phyloP scores from a whole-genome alignment of 2,329 filamentous ascomycete genomes.

The Lecanicillium sp. region DNA sequence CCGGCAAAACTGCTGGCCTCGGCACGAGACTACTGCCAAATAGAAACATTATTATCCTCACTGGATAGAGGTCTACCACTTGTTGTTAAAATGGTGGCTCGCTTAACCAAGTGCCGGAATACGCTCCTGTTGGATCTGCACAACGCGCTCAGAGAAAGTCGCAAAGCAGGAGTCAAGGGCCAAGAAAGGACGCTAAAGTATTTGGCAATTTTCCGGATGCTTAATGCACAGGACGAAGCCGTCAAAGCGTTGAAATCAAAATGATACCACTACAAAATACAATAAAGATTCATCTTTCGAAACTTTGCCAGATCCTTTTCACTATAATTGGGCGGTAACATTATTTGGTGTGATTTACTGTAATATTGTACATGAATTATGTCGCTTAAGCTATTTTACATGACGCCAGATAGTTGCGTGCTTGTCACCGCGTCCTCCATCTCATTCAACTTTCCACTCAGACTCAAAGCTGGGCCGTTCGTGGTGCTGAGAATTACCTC shows the following conservation, averaged over 20 bases:
- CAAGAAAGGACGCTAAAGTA: slow-evolving; percentile 41
- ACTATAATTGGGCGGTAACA: too few species aligned
- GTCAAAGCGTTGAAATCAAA: slow-evolving; percentile 32
- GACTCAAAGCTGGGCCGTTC: slow-evolving; percentile 73
- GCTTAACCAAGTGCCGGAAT: slow-evolving; percentile 43
- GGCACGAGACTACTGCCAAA: slow-evolving; percentile 31
- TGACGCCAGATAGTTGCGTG: slow-evolving; percentile 42
- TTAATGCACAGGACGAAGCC: slow-evolving; percentile 45
- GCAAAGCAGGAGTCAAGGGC: slow-evolving; percentile 32
- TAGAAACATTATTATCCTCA: too few species aligned
- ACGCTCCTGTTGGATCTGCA: slow-evolving; percentile 48
- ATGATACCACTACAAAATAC: slow-evolving; percentile 20
- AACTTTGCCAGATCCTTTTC: too few species aligned
- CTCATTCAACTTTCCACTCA: slow-evolving; percentile 71
- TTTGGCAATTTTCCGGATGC: slow-evolving; percentile 41
- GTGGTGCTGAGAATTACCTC: slow-evolving; percentile 79
- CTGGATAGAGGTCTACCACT: too few species aligned
- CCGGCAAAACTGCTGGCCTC: slow-evolving; percentile 36
- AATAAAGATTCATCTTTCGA: too few species aligned
- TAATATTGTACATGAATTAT: slow-evolving; percentile 20
- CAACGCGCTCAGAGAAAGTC: slow-evolving; percentile 37
- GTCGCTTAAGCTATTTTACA: slow-evolving; percentile 30
- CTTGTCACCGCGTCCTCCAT: slow-evolving; percentile 47
- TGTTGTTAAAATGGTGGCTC: slow-evolving; percentile 38
- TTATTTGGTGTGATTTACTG: neutral